A percentile compares a stretch with the other conserved stretches of the same genome.
Conservation (phyloP, 2,329 filamentous ascomycete species). For the Colletotrichum sidae region DNA sequence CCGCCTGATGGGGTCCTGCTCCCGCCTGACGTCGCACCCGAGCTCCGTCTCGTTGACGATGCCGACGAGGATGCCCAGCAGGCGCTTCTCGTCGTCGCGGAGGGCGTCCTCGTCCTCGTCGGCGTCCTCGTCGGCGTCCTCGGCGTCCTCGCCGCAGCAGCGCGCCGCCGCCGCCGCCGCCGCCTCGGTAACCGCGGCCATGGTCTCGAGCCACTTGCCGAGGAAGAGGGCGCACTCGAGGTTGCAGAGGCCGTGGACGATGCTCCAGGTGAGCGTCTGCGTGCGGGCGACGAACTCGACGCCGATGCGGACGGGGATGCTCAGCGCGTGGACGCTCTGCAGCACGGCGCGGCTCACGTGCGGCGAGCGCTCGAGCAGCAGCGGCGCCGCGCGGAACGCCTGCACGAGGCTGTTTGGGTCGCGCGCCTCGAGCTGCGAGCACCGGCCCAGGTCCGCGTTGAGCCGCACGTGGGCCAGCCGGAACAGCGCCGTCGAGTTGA, state of each 20-base stretch:
- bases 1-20: too few species aligned
- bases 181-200: neutral
- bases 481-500: conserved; percentile 52
- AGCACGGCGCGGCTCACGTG: conserved; percentile 61
- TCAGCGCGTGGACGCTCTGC: conserved; percentile 65
- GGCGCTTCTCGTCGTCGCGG: too few species aligned
- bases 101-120: too few species aligned
- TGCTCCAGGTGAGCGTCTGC: conserved; percentile 66
- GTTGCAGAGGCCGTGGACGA: conserved; percentile 65
- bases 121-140: too few species aligned
- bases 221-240: conserved; percentile 62
- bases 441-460: conserved; percentile 40
- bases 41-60: too few species aligned
- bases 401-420: conserved; percentile 58
- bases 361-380: conserved; percentile 46
- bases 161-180: too few species aligned
- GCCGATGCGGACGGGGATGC: conserved; percentile 64
- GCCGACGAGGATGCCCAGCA: too few species aligned
- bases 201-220: conserved; percentile 52
- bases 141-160: too few species aligned
- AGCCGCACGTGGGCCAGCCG: conserved; percentile 45
- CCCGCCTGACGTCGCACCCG: too few species aligned
- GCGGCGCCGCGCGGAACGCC: conserved; percentile 53
- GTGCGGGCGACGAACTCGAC: conserved; percentile 64
- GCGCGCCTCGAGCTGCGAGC: conserved; percentile 57